Percentiles rank a stretch among this genome's conserved stretches.
Evolutionary conservation across 805 yeast genomes (phyloP).

Genomic region (Teunomyces kruisii): DNA sequence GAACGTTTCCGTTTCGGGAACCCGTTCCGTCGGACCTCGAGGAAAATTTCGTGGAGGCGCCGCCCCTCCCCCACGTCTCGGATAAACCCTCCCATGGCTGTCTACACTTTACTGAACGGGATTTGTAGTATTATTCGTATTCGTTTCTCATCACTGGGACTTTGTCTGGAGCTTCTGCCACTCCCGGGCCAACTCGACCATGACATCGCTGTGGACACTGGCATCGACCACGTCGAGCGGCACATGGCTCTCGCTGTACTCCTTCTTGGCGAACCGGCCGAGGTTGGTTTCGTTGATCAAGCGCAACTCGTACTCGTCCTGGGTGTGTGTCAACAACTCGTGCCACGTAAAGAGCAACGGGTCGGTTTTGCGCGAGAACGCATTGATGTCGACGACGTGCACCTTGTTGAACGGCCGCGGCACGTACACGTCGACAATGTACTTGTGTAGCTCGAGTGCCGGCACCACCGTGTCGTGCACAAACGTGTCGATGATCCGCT

Average conservation of each 20-base stretch:
- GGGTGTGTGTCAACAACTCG: constrained; percentile 49
- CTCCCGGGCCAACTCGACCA: constrained; percentile 64
- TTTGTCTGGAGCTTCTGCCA: constrained; percentile 39
- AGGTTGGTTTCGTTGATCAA: constrained; percentile 67
- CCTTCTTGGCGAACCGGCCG: constrained; percentile 75
- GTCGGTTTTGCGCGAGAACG: constrained; percentile 78
- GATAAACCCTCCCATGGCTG: no score
- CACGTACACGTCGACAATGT: constrained; percentile 78
- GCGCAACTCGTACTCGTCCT: constrained; percentile 54
- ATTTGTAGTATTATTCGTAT: no score
- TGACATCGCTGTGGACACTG: constrained; percentile 60
- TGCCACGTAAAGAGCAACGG: constrained; percentile 81
- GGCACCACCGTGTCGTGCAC: constrained; percentile 40
- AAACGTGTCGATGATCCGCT: constrained; percentile 52
- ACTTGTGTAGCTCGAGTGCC: constrained; percentile 21
- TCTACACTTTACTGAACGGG: no score
- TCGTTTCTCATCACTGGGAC: not conserved
- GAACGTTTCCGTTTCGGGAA: no score
- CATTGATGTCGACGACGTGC: constrained; percentile 81
- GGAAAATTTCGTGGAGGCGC: no score
- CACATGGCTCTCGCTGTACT: constrained; percentile 86
- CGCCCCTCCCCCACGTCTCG: no score
- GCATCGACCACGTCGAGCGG: constrained; percentile 92
- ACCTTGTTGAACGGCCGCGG: constrained; percentile 71
- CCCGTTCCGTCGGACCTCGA: no score